Base-by-base conservation (phyloP, 73 alveolate species). In the Paramecium bursaria region DNA sequence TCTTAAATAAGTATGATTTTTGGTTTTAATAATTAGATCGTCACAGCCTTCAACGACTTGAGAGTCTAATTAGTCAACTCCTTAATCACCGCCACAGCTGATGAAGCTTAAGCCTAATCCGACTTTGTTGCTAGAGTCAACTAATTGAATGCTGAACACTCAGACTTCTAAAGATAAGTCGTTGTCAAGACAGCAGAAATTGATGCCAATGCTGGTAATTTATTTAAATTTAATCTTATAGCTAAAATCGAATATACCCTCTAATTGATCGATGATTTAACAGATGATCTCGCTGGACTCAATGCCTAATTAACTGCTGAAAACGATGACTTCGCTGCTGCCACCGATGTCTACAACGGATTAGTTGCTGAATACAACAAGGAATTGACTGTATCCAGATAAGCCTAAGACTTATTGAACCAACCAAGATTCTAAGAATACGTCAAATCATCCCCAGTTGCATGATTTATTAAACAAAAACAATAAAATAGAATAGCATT, bases 381-480 rank as follows among this genome's bases (percentile, higher is more conserved):
- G 44, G 82, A 67, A 67, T 67, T 67, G 82, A 67, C 33, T 67
- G 82, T 57, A 39, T 42, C 60, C 44, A 29, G 27, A 3, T 13
- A 31, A 31, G 82, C 82, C n/a, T 67, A 39, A 47, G 82, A 67
- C 10, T 67, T 67, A 67, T 67, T 67, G 44, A 67, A 67, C 27
- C 50, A 67, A 67, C 82, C 82, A 67, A 67, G 82, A 67, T 67
- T 67, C 82, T 25, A 42, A 11, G 82, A 67, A 25, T 67, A 67
- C 44, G 82, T 67, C 27, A 67, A 67, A 67, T 67, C 82, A 67
- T n/a, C n/a, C n/a, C n/a, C n/a, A n/a, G n/a, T n/a, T n/a, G n/a
- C n/a, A n/a, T n/a, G n/a, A n/a, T n/a, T n/a, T n/a, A n/a, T n/a
- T n/a, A n/a, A n/a, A n/a, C n/a, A n/a, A n/a, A n/a, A n/a, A n/a